Evolutionary conservation across 441 rosid genomes (phyloP), one percentile per base, ranked within the genome.

Genomic region (Macaranga tanarius): DNA sequence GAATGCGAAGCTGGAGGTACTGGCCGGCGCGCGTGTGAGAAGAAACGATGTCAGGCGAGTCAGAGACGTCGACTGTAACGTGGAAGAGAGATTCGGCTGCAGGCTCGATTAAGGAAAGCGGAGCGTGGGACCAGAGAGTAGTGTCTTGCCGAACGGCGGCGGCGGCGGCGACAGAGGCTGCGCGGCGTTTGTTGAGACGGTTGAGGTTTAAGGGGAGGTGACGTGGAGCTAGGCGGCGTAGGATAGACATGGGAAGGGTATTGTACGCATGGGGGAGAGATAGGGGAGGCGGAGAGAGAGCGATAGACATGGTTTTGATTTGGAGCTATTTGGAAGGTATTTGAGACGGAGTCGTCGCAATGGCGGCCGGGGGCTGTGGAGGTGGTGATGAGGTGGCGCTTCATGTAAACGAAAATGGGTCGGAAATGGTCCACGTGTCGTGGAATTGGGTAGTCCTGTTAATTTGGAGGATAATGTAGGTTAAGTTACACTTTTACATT

Each of bases 61-160:
- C 81, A 0, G 94, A 91, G 44, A 95, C 76, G 81, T 93, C 99
- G 78, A 93, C 71, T 38, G 84, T 74, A 61, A 95, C 58, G 82
- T 93, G 94, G 81, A 93, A 95, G 65, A 93, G 91, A 70, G 96
- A 90, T 75, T 93, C 94, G 25, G 96, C 97, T 0, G 91, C 93
- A 12, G 87, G 81, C 51, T 82, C 86, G 75, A 95, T 65, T 2
- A 20, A 62, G 48, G 93, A 86, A 61, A 92, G 86, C 0, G 93
- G 90, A 5, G 93, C 91, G 1, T 80, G 90, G 1, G 93, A 88
- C 97, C 97, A 95, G 75, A 87, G 74, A 0, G 89, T 34, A 23
- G 94, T 86, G 75, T 92, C 98, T 72, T 91, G 97, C 42, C 90
- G 97, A 69, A 90, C 84, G 0, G 95, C 91, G 16, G 96, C 92